Evolutionary conservation across 2,329 filamentous ascomycete genomes (phyloP), one percentile per base, ranked within the genome.

Genomic region (Alternaria ventricosa): DNA sequence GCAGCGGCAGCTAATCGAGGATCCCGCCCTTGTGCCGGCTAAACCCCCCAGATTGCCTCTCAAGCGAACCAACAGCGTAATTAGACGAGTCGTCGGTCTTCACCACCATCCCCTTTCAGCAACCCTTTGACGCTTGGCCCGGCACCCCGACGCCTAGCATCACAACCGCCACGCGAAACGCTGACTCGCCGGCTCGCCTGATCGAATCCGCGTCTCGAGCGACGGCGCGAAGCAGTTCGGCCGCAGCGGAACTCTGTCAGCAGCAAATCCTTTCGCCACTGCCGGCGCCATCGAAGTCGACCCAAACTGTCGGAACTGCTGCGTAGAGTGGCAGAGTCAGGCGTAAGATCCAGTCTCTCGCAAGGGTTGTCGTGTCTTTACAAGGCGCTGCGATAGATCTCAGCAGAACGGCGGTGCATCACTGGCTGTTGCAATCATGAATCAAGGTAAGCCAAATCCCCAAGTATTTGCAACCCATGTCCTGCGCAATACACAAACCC

Each of bases 401-500:
- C 63, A 63, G 68, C 66, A 67, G 61, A 70, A 64, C 44, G 56
- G 63, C 68, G 60, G 66, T 69, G 68, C 61, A 68, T 66, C 68
- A 55, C 66, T 64, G 55, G 61, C 59, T 64, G 56, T 70, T 70
- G 67, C 71, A 71, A 73, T 71, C 53, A 80, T 81, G 79, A 77
- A 80, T 65, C 69, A 72, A 76, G 73, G 79, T 81, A 78, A 79
- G 79, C 78, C 71, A 75, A 71, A 70, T 72, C 71, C 73, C 61
- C 66, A 66, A 57, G 65, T 66, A 66, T 70, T 66, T 64, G 60
- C 67, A 68, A 61, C 63, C 68, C 72, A 65, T 72, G 69, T 67
- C 60, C 65, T 67, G 62, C 70, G 30, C 59, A 69, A 53, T 69
- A 70, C 71, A 70, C 23, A 28, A 55, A 25, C 33, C 27, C 66